phyloP scores from a whole-genome alignment of 495 filamentous ascomycete species.

The Aspergillus leporis region DNA sequence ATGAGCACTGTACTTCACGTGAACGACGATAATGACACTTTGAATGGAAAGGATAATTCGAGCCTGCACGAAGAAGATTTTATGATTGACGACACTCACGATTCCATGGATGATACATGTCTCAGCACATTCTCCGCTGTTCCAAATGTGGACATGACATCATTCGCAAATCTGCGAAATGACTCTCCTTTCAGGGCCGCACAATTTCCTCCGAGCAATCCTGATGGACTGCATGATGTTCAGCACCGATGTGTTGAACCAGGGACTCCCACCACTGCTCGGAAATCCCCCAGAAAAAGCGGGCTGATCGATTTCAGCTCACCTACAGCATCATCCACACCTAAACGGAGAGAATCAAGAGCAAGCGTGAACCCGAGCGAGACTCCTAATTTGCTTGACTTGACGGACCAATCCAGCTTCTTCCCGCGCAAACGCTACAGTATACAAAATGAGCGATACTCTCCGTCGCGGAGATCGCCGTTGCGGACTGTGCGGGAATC shows the following conservation, averaged over 20 bases:
- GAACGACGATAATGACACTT: slow-evolving; percentile 19
- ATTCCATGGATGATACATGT: slow-evolving; percentile 71
- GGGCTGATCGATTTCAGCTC: slow-evolving; percentile 39
- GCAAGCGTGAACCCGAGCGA: slow-evolving; percentile 40
- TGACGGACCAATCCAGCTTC: slow-evolving; percentile 74
- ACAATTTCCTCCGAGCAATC: slow-evolving; percentile 36
- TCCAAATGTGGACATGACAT: slow-evolving; percentile 75
- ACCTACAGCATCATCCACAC: slow-evolving; percentile 57
- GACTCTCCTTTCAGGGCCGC: slow-evolving; percentile 54
- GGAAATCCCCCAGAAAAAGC: slow-evolving; percentile 32
- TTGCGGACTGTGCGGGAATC: slow-evolving; percentile 34
- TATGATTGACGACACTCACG: slow-evolving; percentile 33
- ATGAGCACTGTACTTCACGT: slow-evolving; percentile 46
- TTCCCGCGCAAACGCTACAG: slow-evolving; percentile 43
- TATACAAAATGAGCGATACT: slow-evolving; percentile 41
- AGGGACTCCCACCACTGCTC: slow-evolving; percentile 39
- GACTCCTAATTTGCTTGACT: slow-evolving; percentile 71
- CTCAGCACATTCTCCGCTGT: slow-evolving; percentile 86
- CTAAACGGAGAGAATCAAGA: slow-evolving; percentile 59
- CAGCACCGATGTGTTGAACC: slow-evolving; percentile 24
- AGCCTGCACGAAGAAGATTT: slow-evolving; percentile 20
- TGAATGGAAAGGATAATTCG: slow-evolving; percentile 25
- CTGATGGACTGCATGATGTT: slow-evolving; percentile 11
- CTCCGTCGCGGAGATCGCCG: slow-evolving; percentile 47
- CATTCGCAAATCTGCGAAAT: slow-evolving; percentile 68